Evolutionary conservation across 345 rosid genomes (phyloP).

Genomic region (Passiflora organensis): DNA sequence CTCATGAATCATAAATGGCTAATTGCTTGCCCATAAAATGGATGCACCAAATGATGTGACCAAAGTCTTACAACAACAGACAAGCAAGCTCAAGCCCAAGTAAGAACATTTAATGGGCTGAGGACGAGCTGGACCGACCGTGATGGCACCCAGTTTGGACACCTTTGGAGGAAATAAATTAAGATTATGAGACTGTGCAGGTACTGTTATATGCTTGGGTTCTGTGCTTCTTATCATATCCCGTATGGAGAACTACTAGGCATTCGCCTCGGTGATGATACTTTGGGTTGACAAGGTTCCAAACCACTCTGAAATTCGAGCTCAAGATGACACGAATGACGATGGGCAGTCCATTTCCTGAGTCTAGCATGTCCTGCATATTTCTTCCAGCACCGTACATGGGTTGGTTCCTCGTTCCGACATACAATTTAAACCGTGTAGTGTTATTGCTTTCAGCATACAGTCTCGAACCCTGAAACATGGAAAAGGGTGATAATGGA

Average conservation of each 20-base stretch:
- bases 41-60: no score
- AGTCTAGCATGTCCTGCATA: conserved; percentile 72
- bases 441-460: conserved; percentile 42
- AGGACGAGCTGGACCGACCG: no score
- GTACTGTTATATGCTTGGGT: conserved; percentile 38
- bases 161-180: not conserved
- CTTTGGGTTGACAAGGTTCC: conserved; percentile 49
- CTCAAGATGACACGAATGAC: conserved; percentile 33
- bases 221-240: conserved; percentile 29
- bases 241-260: conserved; percentile 30
- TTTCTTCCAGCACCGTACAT: conserved; percentile 86
- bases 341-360: conserved; percentile 61
- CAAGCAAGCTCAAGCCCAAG: no score
- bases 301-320: conserved; percentile 50
- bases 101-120: no score
- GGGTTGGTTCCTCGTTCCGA: conserved; percentile 58
- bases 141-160: no score
- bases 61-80: no score
- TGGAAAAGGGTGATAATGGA: no score
- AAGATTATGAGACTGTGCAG: conserved; percentile 18
- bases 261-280: conserved; percentile 53
- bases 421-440: conserved; percentile 34
- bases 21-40: no score
- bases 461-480: conserved; percentile 49
- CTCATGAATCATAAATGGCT: no score